Percentiles rank a stretch among this genome's conserved stretches.
phyloP scores from a whole-genome alignment of 1,139 yeast genomes.

The Insectozyma bohioensis region DNA sequence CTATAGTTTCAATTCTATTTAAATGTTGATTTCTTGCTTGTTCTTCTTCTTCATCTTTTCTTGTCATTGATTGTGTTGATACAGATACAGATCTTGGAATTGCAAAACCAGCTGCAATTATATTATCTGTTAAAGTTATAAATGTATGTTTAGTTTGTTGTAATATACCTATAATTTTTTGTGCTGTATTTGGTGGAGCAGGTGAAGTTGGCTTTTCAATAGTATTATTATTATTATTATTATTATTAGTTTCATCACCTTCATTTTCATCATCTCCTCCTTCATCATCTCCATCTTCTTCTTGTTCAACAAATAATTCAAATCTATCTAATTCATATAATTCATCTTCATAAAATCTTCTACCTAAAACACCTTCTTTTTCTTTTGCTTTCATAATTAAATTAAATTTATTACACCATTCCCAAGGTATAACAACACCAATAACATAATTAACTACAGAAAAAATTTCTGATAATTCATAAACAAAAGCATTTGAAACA shows the following conservation, averaged over 20 bases:
- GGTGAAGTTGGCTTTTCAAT: not conserved
- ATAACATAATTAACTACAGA: conserved; percentile 72
- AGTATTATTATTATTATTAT: conserved; percentile 1
- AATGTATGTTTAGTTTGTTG: conserved; percentile 37
- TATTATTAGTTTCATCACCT: conserved; percentile 1
- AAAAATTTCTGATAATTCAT: conserved; percentile 70
- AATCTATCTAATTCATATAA: conserved; percentile 43
- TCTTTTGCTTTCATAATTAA: conserved; percentile 64
- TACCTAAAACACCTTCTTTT: conserved; percentile 76
- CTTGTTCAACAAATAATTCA: conserved; percentile 41
- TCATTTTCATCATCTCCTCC: conserved; percentile 7
- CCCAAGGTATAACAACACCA: conserved; percentile 81
- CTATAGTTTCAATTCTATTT: not conserved
- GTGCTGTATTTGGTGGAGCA: not conserved
- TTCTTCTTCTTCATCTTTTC: conserved; percentile 12
- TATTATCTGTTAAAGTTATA: conserved; percentile 49
- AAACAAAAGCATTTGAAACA: conserved; percentile 69
- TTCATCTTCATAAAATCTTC: conserved; percentile 76
- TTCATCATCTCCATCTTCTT: conserved; percentile 12
- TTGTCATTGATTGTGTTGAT: conserved; percentile 21
- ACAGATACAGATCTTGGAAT: conserved; percentile 54
- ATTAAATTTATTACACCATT: conserved; percentile 76
- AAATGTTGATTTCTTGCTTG: conserved; percentile 1
- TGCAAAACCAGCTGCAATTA: conserved; percentile 62
- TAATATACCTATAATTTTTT: conserved; percentile 16